Conservation (phyloP, 352 stramenopile species). For the Pythium rhizo-oryzae region DNA sequence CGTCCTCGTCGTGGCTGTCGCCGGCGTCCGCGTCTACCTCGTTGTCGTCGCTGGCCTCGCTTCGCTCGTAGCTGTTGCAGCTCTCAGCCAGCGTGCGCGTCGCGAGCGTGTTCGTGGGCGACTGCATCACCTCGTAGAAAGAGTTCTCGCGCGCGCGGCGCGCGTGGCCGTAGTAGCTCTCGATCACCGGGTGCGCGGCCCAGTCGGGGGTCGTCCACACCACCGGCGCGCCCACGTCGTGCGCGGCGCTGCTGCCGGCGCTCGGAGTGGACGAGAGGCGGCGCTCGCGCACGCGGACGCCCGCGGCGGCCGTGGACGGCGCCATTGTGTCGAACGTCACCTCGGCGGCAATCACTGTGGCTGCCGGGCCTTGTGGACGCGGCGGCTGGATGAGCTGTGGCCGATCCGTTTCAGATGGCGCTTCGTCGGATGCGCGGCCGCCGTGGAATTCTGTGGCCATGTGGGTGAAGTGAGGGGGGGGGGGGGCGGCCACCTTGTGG, state of each 20-base stretch:
- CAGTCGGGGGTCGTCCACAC: conserved; percentile 81
- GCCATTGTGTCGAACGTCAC: background rate
- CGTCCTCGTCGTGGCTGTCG: conserved; percentile 14
- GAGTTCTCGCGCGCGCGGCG: conserved; percentile 55
- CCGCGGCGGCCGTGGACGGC: background rate
- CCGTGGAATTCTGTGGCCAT: conserved; percentile 10
- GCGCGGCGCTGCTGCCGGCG: background rate
- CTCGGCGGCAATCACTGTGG: background rate
- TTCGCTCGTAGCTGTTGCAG: conserved; percentile 51
- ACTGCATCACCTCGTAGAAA: conserved; percentile 87
- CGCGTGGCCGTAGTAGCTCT: conserved; percentile 75
- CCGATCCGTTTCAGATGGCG: conserved; percentile 17
- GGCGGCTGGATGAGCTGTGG: background rate
- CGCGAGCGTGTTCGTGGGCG: conserved; percentile 51
- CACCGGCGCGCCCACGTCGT: conserved; percentile 40
- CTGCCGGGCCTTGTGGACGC: background rate
- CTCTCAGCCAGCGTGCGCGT: conserved; percentile 68
- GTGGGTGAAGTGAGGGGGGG: background rate
- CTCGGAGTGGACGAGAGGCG: conserved; percentile 24
- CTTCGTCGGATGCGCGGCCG: background rate
- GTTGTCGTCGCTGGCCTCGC: conserved; percentile 20
- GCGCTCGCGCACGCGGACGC: conserved; percentile 16
- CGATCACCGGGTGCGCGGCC: conserved; percentile 72
- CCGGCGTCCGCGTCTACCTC: conserved; percentile 28
- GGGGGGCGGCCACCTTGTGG: background rate